phyloP scores from a whole-genome alignment of 306 rosid species.

The Canavalia gladiata region DNA sequence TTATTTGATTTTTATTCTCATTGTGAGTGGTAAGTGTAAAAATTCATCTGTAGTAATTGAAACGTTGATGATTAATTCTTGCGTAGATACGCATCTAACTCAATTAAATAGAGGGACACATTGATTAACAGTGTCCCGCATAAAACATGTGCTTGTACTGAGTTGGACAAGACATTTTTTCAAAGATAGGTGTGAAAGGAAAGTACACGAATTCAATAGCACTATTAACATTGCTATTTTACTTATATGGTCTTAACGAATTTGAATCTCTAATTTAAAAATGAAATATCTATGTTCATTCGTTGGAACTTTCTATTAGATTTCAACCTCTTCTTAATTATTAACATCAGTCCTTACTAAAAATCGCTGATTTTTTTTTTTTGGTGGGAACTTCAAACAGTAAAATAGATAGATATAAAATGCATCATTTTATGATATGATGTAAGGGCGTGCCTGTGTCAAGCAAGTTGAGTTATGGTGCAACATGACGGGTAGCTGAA shows the following conservation, averaged over 20 bases:
- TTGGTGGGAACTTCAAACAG: too few relatives aligned
- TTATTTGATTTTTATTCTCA: background rate
- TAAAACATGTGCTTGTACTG: background rate
- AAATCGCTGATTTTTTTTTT: too few relatives aligned
- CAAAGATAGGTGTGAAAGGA: background rate
- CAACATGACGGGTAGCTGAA: background rate
- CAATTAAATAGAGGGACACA: conserved; percentile 4
- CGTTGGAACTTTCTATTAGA: background rate
- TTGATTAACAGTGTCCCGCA: background rate
- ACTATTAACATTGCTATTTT: background rate
- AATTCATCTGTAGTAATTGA: background rate
- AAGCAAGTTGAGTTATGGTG: conserved; percentile 32
- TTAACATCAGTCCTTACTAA: background rate
- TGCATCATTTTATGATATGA: background rate
- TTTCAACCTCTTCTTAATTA: background rate
- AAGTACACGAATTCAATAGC: background rate
- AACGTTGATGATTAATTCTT: background rate
- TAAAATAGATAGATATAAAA: background rate
- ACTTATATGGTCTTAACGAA: background rate
- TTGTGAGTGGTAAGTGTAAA: background rate
- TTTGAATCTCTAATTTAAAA: background rate
- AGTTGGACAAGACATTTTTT: background rate
- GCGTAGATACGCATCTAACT: background rate
- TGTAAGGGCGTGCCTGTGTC: background rate
- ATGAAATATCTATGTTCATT: background rate